These are phyloP conservation scores for Globisporangium recalcitrans DNA, from an alignment of 352 stramenopile genomes.

Conservation along the genomic window DNA sequence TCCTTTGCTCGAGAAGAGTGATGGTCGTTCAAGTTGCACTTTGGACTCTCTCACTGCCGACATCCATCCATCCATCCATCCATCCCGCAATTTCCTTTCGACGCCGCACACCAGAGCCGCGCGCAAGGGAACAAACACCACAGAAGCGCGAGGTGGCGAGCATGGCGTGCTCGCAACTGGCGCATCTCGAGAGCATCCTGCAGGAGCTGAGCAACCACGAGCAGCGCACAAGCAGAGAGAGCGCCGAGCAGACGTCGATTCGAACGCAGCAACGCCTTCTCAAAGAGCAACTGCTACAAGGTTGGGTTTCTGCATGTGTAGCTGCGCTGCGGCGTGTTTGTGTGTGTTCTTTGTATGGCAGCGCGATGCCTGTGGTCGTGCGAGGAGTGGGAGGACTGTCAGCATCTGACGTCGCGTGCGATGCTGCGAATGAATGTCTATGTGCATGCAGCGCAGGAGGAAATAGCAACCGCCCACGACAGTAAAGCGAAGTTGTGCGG, in stretches of 20 bases:
- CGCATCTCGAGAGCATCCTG: constrained; percentile 51
- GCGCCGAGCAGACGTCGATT: constrained; percentile 38
- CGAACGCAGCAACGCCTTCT: constrained; percentile 47
- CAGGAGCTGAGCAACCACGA: constrained; percentile 47
- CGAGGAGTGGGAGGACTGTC: too few relatives aligned
- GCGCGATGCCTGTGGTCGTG: neutral
- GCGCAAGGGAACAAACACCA: neutral
- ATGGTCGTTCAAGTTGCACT: constrained; percentile 14
- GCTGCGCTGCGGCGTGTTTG: neutral
- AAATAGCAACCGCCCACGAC: constrained; percentile 34
- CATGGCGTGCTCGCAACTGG: constrained; percentile 22
- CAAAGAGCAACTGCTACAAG: constrained; percentile 44
- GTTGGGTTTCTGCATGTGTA: constrained; percentile 13
- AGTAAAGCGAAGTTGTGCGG: constrained; percentile 52
- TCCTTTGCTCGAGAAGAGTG: constrained; percentile 7
- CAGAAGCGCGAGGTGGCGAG: neutral
- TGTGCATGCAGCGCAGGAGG: constrained; percentile 46
- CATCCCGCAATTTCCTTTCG: constrained; percentile 11
- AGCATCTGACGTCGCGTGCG: neutral
- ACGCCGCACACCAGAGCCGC: neutral
- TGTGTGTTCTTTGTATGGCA: neutral
- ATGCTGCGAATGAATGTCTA: constrained; percentile 1
- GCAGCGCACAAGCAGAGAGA: constrained; percentile 37
- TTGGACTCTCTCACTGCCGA: neutral
- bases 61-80: neutral